Percentiles rank a stretch among this genome's conserved stretches.
Evolutionary conservation across 2,329 filamentous ascomycete genomes (phyloP).

Genomic region (Bipolaris victoriae): DNA sequence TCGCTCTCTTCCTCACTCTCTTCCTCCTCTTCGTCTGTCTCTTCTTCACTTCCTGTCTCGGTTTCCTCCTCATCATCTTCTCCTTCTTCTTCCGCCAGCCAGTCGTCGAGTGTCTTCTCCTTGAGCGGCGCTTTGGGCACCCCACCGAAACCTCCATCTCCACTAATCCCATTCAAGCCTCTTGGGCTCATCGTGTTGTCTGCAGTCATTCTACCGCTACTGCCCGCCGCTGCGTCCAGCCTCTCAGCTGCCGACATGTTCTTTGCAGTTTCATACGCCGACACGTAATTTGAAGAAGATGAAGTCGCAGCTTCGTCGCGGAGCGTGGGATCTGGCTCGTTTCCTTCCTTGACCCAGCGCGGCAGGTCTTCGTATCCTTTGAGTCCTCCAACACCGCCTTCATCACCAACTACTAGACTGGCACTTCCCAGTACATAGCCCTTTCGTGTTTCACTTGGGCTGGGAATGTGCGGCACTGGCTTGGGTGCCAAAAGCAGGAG

Average conservation of each 20-base stretch:
- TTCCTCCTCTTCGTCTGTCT: conserved; percentile 61
- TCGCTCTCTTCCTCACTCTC: conserved; percentile 42
- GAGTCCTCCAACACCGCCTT: conserved; percentile 70
- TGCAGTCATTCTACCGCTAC: conserved; percentile 42
- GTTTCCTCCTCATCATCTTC: conserved; percentile 49
- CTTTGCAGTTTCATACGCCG: conserved; percentile 42
- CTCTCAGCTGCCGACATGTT: conserved; percentile 66
- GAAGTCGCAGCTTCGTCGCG: conserved; percentile 60
- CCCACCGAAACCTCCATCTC: conserved; percentile 15
- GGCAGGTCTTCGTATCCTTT: conserved; percentile 83
- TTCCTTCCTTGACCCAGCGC: conserved; percentile 80
- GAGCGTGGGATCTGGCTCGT: conserved; percentile 77
- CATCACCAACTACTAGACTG: conserved; percentile 81
- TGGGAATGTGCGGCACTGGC: conserved; percentile 87
- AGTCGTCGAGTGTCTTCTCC: conserved; percentile 88
- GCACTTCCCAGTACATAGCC: conserved; percentile 82
- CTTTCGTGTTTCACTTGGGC: conserved; percentile 82
- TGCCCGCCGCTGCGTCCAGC: conserved; percentile 64
- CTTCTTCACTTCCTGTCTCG: conserved; percentile 65
- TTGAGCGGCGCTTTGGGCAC: conserved; percentile 48
- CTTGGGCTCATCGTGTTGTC: conserved; percentile 46
- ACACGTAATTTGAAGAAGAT: conserved; percentile 39
- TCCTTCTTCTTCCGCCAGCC: conserved; percentile 73
- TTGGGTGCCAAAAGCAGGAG: conserved; percentile 93
- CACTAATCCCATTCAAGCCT: conserved; percentile 58